These are phyloP conservation scores for Tagetes erecta DNA, from an alignment of 129 eudicot species.

Conservation along the genomic window DNA sequence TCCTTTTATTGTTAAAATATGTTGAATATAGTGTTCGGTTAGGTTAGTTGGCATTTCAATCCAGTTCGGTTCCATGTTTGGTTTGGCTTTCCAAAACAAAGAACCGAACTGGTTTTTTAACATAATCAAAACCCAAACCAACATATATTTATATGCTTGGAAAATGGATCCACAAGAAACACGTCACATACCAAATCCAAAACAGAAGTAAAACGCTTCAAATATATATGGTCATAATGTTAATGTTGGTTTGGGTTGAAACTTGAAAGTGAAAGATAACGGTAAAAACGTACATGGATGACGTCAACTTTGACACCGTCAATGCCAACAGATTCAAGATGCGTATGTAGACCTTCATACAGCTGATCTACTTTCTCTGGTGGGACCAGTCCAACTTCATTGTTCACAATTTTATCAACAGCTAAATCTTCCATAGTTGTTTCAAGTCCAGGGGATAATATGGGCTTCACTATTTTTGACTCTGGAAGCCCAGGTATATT, in stretches of 20 bases:
- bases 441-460: conserved; percentile 69
- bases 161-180: background rate
- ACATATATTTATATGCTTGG: no score
- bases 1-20: background rate
- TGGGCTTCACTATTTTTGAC: conserved; percentile 55
- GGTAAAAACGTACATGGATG: conserved; percentile 60
- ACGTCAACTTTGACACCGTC: conserved; percentile 97
- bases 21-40: no score
- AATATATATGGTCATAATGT: no score
- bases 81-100: no score
- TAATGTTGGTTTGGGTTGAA: background rate
- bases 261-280: background rate
- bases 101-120: no score
- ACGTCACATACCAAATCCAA: background rate
- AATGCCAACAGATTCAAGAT: conserved; percentile 68
- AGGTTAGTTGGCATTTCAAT: no score
- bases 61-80: no score
- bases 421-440: conserved; percentile 90
- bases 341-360: conserved; percentile 87
- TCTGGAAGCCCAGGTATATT: conserved; percentile 56
- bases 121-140: background rate
- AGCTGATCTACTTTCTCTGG: conserved; percentile 59
- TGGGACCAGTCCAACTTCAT: conserved; percentile 79
- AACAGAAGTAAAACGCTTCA: no score
- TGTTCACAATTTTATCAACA: conserved; percentile 86